Conservation (phyloP, 306 rosid genomes). For the Trichosanthes cucumerina region DNA sequence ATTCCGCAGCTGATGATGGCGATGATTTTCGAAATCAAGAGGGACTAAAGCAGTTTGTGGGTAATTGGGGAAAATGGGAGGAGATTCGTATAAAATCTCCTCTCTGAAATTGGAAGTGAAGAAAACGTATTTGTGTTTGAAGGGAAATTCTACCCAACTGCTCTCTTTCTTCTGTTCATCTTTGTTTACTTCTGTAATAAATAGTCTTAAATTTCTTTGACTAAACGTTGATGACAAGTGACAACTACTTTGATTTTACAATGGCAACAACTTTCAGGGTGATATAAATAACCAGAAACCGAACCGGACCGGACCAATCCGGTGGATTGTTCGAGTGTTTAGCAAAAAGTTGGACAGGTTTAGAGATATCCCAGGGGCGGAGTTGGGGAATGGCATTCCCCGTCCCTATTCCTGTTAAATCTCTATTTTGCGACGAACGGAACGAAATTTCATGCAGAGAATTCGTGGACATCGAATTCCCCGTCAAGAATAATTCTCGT, state of each 20-base stretch:
- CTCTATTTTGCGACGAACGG: too few relatives aligned
- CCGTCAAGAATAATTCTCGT: too few relatives aligned
- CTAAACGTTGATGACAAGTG: background rate
- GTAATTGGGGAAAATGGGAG: background rate
- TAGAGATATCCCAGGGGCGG: too few relatives aligned
- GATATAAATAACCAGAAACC: too few relatives aligned
- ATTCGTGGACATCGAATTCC: too few relatives aligned
- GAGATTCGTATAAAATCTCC: background rate
- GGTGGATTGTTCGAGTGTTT: too few relatives aligned
- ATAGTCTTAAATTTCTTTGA: background rate
- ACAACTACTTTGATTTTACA: background rate
- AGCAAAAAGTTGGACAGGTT: too few relatives aligned
- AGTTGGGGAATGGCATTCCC: too few relatives aligned
- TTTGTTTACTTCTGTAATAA: background rate
- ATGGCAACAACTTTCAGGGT: background rate
- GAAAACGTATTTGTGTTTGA: background rate
- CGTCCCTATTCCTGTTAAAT: too few relatives aligned
- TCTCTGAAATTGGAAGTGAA: background rate
- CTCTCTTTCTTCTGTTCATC: background rate
- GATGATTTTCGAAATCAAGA: background rate
- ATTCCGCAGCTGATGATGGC: background rate
- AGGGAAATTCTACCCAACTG: background rate
- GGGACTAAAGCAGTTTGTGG: background rate
- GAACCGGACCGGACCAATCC: too few relatives aligned
- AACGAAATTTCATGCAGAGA: too few relatives aligned